phyloP scores from a whole-genome alignment of 495 filamentous ascomycete genomes.

The Hypoxylon perforatum region DNA sequence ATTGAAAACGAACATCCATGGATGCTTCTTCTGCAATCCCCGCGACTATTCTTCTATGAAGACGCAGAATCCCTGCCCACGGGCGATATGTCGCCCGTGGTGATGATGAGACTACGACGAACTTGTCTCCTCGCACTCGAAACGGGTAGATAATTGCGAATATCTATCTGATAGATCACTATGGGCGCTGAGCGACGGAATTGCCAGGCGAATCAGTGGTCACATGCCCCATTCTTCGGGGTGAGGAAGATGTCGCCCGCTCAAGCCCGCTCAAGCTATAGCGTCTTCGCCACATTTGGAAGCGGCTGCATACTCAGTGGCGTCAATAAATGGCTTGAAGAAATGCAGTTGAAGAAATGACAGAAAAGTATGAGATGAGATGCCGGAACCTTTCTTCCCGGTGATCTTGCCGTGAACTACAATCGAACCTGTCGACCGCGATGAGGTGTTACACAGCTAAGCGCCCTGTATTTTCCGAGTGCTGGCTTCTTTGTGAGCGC shows the following conservation, averaged over 20 bases:
- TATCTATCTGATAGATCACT: not conserved
- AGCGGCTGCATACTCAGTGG: constrained; percentile 6
- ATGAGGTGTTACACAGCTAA: not conserved
- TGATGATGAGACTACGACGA: constrained; percentile 8
- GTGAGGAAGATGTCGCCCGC: not conserved
- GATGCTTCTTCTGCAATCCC: not conserved
- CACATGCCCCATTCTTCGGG: not conserved
- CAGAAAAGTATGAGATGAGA: not conserved
- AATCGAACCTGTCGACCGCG: not conserved
- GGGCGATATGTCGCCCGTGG: not conserved
- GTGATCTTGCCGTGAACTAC: not conserved
- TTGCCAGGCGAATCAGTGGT: not conserved
- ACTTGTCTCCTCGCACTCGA: not conserved
- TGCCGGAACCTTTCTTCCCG: not conserved
- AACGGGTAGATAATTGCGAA: not conserved
- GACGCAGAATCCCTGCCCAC: not conserved
- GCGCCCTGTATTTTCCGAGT: not conserved
- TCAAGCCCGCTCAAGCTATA: not conserved
- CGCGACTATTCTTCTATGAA: not conserved
- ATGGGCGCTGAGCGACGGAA: too few species aligned
- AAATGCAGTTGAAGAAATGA: not conserved
- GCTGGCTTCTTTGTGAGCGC: too few species aligned
- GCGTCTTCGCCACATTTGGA: not conserved
- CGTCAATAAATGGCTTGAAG: constrained; percentile 1
- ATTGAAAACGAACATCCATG: too few species aligned